phyloP scores from a whole-genome alignment of 2,329 filamentous ascomycete species.

The Cadophora malorum region DNA sequence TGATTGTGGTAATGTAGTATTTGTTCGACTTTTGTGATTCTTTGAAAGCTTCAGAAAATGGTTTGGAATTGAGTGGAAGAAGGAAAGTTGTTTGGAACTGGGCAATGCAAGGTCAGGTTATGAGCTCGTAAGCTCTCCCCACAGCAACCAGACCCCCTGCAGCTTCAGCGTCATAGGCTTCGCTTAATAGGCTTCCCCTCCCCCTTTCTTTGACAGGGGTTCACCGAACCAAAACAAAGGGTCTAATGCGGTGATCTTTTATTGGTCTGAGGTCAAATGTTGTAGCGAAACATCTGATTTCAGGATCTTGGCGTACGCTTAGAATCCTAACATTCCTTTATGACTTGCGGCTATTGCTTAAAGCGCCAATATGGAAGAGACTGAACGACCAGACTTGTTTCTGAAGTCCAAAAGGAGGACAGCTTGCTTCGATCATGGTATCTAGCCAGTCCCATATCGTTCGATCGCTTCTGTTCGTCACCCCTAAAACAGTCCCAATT shows the following conservation, averaged over 20 bases:
- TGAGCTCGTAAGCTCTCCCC: slow-evolving; percentile 13
- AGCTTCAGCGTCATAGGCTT: slow-evolving; percentile 14
- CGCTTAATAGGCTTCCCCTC: slow-evolving; percentile 12
- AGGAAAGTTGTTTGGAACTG: neutral
- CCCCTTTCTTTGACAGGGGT: slow-evolving; percentile 7
- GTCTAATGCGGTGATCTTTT: neutral
- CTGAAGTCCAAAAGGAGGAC: neutral
- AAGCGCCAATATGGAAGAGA: no score
- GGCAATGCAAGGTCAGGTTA: neutral
- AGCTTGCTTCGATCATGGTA: neutral
- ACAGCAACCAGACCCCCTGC: slow-evolving; percentile 8
- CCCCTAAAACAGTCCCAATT: neutral
- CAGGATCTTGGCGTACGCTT: no score
- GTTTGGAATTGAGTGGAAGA: neutral
- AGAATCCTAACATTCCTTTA: no score
- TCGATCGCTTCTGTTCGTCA: no score
- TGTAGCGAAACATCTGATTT: no score
- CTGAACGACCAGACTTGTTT: neutral
- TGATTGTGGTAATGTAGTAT: slow-evolving; percentile 20
- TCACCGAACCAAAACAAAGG: slow-evolving; percentile 6
- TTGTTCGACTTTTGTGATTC: neutral
- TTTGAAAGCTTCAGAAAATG: neutral
- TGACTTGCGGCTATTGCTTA: no score
- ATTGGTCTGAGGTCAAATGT: no score
- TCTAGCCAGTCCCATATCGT: neutral